Conservation (phyloP, 2,329 filamentous ascomycete genomes). For the Microdochium nivale region DNA sequence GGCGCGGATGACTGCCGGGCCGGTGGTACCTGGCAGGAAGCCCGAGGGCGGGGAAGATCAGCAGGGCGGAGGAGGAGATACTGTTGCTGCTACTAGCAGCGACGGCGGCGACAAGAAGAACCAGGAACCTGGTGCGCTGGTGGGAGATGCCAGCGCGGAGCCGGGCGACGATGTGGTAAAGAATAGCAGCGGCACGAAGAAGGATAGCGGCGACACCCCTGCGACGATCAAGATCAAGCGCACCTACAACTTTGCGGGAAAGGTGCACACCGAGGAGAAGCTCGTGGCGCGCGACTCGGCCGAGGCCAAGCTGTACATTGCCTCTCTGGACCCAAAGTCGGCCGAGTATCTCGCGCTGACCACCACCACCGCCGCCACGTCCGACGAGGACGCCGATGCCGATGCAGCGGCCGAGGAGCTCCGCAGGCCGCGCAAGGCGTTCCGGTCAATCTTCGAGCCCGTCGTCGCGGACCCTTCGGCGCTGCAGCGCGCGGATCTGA, state of each 20-base stretch:
- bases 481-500: constrained; percentile 40
- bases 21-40: constrained; percentile 19
- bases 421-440: constrained; percentile 43
- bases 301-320: constrained; percentile 56
- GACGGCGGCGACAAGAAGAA: constrained; percentile 8
- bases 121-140: constrained; percentile 7
- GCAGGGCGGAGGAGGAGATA: constrained; percentile 4
- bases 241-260: constrained; percentile 67
- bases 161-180: constrained; percentile 10
- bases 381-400: constrained; percentile 7
- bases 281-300: constrained; percentile 56
- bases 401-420: constrained; percentile 17
- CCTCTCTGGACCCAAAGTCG: constrained; percentile 31
- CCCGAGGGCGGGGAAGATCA: constrained; percentile 11
- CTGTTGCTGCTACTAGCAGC: constrained; percentile 3
- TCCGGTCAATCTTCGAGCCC: constrained; percentile 57
- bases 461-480: constrained; percentile 23
- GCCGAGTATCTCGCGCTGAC: constrained; percentile 5
- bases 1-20: constrained; percentile 52
- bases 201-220: constrained; percentile 12
- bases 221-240: constrained; percentile 57
- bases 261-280: constrained; percentile 64
- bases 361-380: not conserved
- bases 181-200: constrained; percentile 6
- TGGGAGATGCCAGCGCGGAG: constrained; percentile 17